Evolutionary conservation across 257 asterid species (phyloP).

Genomic region (Przewalskia tangutica): DNA sequence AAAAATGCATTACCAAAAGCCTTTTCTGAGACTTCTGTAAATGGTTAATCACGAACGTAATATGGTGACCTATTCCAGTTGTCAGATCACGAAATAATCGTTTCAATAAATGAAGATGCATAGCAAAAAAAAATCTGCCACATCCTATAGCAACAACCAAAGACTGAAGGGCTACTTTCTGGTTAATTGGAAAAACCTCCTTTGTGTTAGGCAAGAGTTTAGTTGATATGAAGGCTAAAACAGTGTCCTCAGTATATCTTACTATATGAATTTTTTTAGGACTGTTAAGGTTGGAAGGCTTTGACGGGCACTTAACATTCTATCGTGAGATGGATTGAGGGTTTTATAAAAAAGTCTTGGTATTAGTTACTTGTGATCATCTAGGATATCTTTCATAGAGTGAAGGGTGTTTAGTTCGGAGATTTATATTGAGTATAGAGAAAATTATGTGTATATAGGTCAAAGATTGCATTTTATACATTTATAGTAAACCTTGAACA

Average conservation of each 20-base stretch:
- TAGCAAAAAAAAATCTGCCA: neutral
- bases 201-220: neutral
- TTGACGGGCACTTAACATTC: neutral
- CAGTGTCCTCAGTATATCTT: neutral
- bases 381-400: neutral
- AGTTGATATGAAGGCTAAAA: neutral
- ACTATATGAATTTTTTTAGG: neutral
- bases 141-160: neutral
- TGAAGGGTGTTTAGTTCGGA: no score
- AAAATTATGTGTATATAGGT: no score
- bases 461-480: no score
- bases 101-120: neutral
- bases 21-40: neutral
- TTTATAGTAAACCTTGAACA: no score
- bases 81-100: neutral
- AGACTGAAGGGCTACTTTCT: neutral
- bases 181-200: neutral
- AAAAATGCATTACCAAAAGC: neutral
- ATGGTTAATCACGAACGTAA: neutral
- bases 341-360: neutral
- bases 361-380: neutral
- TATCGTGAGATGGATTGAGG: neutral
- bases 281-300: neutral
- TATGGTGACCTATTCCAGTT: neutral
- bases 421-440: no score